Evolutionary conservation across 2,329 filamentous ascomycete species (phyloP).

Genomic region (Xylaria hypoxylon): DNA sequence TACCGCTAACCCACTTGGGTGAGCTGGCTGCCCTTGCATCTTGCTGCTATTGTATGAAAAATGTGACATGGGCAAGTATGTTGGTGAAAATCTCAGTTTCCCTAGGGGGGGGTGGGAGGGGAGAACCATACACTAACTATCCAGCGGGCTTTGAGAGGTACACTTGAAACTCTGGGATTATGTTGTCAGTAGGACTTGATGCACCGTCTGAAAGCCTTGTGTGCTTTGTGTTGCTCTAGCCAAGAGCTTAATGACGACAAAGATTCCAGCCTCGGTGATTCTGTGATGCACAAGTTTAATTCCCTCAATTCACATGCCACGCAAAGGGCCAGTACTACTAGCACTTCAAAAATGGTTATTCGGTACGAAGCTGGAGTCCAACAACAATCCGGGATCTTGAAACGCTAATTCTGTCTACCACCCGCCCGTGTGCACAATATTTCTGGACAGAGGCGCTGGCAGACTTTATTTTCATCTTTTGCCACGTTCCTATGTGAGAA

Average conservation of each 20-base stretch:
- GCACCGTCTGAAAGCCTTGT: conserved; percentile 1
- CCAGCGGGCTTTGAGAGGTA: not conserved
- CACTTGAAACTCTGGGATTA: conserved; percentile 5
- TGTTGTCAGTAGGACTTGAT: not conserved
- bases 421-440: no score
- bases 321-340: not conserved
- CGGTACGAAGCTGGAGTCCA: not conserved
- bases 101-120: no score
- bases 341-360: not conserved
- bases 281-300: not conserved
- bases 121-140: not conserved
- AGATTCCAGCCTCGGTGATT: not conserved
- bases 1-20: not conserved
- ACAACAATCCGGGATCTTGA: not conserved
- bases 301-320: not conserved
- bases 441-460: no score
- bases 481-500: not conserved
- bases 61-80: conserved; percentile 6
- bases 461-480: not conserved
- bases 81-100: conserved; percentile 9
- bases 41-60: conserved; percentile 8
- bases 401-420: no score
- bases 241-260: not conserved
- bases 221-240: not conserved
- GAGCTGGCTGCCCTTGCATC: not conserved